phyloP scores from a whole-genome alignment of 2,329 filamentous ascomycete genomes.

The Mycogone perniciosa region DNA sequence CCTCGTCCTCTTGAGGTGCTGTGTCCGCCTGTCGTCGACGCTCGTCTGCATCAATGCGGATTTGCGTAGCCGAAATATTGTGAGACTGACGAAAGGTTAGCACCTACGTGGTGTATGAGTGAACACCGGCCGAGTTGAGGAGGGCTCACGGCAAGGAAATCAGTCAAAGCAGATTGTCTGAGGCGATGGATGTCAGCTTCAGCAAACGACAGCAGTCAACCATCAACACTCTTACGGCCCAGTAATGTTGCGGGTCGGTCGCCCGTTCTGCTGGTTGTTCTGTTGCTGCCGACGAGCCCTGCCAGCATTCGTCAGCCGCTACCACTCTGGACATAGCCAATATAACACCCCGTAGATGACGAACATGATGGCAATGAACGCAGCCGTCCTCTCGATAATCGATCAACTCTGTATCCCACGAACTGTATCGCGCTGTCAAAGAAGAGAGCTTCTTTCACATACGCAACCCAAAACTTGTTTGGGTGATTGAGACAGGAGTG shows the following conservation, averaged over 20 bases:
- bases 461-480: not conserved
- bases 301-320: not conserved
- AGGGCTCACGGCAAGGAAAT: conserved; percentile 42
- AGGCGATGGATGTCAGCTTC: conserved; percentile 8
- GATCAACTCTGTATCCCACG: not conserved
- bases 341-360: not conserved
- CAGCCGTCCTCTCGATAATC: not conserved
- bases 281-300: conserved; percentile 16
- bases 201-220: not conserved
- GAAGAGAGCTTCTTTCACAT: no score
- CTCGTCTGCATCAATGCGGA: conserved; percentile 43
- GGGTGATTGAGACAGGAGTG: not conserved
- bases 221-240: conserved; percentile 29
- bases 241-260: conserved; percentile 29
- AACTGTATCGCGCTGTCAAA: not conserved
- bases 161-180: conserved; percentile 47
- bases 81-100: conserved; percentile 45
- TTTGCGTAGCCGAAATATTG: conserved; percentile 60
- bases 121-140: conserved; percentile 57
- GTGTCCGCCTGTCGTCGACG: conserved; percentile 37
- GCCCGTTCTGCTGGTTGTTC: conserved; percentile 14
- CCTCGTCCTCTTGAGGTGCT: conserved; percentile 17
- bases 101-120: conserved; percentile 10
- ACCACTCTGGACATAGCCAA: not conserved
- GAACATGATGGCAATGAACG: conserved; percentile 1